phyloP scores from a whole-genome alignment of 2,329 filamentous ascomycete species.

The Cladosporium cucumerinum region DNA sequence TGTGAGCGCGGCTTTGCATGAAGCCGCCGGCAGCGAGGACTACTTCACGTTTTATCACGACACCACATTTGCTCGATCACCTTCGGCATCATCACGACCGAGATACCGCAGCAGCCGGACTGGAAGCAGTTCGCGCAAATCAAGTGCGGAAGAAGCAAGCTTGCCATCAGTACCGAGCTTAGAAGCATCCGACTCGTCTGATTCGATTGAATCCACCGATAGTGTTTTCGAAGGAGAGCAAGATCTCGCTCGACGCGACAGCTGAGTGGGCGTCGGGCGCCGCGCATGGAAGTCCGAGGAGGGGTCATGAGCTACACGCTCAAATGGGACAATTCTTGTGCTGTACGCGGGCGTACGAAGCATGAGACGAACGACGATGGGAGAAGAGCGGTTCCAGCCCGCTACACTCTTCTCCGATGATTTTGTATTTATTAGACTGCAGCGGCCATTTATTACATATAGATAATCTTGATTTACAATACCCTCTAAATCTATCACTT shows the following conservation, averaged over 20 bases:
- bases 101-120: background rate
- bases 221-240: background rate
- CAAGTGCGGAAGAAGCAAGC: background rate
- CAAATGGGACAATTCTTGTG: background rate
- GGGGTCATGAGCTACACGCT: background rate
- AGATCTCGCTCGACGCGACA: background rate
- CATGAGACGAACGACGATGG: background rate
- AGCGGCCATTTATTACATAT: background rate
- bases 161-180: background rate
- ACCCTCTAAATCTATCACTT: conserved; percentile 1
- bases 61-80: background rate
- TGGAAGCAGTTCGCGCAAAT: background rate
- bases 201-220: background rate
- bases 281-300: background rate
- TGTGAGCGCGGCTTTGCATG: background rate
- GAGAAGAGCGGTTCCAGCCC: conserved; percentile 1
- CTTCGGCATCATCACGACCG: background rate
- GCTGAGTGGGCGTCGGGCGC: background rate
- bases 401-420: background rate
- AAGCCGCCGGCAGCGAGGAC: background rate
- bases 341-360: background rate
- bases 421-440: background rate
- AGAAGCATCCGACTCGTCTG: background rate
- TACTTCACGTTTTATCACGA: background rate
- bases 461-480: background rate